Percentiles rank a stretch among this genome's conserved stretches.
Conservation (phyloP, 1,284 basidiomycete genomes). For the Irpex rosettiformis region DNA sequence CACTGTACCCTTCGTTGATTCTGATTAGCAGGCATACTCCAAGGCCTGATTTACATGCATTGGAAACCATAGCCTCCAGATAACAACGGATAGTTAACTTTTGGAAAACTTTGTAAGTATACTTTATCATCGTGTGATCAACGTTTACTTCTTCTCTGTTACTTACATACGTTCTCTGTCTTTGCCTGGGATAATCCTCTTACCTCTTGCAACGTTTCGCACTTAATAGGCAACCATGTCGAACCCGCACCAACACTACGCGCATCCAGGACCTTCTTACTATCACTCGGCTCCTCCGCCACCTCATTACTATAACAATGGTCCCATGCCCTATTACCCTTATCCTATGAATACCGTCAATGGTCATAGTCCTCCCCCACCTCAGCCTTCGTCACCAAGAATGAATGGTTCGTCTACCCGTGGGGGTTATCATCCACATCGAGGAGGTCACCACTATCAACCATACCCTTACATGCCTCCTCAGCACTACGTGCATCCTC, state of each 20-base stretch:
- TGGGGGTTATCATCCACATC: constrained; percentile 25
- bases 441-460: constrained; percentile 24
- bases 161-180: constrained; percentile 5
- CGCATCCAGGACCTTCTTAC: constrained; percentile 30
- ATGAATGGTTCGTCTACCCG: constrained; percentile 22
- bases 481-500: constrained; percentile 20
- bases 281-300: constrained; percentile 29
- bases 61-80: background rate
- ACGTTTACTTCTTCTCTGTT: background rate
- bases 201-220: background rate
- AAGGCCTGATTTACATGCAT: background rate
- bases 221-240: constrained; percentile 23
- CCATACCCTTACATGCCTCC: constrained; percentile 20
- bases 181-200: background rate
- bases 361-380: constrained; percentile 19
- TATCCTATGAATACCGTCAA: constrained; percentile 30
- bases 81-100: background rate
- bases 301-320: constrained; percentile 22
- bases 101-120: background rate
- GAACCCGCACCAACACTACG: constrained; percentile 31
- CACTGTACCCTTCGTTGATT: background rate
- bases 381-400: constrained; percentile 28
- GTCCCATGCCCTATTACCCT: constrained; percentile 28
- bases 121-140: background rate
- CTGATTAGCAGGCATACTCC: background rate